phyloP scores from a whole-genome alignment of 1,139 yeast species.

The Torulaspora globosa region DNA sequence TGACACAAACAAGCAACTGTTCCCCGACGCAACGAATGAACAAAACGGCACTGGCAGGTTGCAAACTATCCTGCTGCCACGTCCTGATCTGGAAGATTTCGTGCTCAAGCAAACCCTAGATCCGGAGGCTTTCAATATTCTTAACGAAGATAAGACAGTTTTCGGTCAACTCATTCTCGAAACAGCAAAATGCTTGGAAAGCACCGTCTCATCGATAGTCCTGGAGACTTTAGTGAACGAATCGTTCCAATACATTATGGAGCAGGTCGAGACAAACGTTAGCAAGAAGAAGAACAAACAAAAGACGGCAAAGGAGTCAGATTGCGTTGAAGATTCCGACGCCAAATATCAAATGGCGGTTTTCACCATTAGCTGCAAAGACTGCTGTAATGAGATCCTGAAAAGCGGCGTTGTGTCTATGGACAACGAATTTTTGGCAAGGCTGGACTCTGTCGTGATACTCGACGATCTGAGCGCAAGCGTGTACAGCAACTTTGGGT shows the following conservation, averaged over 20 bases:
- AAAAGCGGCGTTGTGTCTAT: slow-evolving; percentile 55
- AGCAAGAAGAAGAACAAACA: slow-evolving; percentile 20
- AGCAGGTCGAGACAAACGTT: slow-evolving; percentile 29
- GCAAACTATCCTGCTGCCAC: slow-evolving; percentile 33
- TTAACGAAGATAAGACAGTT: slow-evolving; percentile 31
- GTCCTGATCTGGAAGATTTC: slow-evolving; percentile 32
- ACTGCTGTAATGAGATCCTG: slow-evolving; percentile 43
- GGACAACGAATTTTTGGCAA: slow-evolving; percentile 34
- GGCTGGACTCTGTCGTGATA: slow-evolving; percentile 54
- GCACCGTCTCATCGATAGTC: slow-evolving; percentile 29
- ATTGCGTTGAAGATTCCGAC: slow-evolving; percentile 11
- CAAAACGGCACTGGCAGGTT: slow-evolving; percentile 12
- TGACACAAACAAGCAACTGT: slow-evolving; percentile 41
- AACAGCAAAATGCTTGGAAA: slow-evolving; percentile 41
- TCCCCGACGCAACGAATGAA: slow-evolving; percentile 12
- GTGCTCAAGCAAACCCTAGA: slow-evolving; percentile 44
- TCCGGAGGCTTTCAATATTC: slow-evolving; percentile 31
- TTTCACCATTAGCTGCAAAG: slow-evolving; percentile 30
- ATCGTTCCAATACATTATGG: slow-evolving; percentile 30
- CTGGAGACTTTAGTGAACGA: slow-evolving; percentile 31
- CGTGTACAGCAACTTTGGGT: slow-evolving; percentile 78
- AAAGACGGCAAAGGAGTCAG: slow-evolving; percentile 17
- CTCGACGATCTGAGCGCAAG: slow-evolving; percentile 87
- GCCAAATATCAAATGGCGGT: slow-evolving; percentile 29
- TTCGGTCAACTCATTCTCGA: slow-evolving; percentile 43